Percentiles rank a stretch among this genome's conserved stretches.
These are phyloP conservation scores for Omphalotus olearius DNA, from an alignment of 1,284 basidiomycete genomes.

Conservation along the genomic window DNA sequence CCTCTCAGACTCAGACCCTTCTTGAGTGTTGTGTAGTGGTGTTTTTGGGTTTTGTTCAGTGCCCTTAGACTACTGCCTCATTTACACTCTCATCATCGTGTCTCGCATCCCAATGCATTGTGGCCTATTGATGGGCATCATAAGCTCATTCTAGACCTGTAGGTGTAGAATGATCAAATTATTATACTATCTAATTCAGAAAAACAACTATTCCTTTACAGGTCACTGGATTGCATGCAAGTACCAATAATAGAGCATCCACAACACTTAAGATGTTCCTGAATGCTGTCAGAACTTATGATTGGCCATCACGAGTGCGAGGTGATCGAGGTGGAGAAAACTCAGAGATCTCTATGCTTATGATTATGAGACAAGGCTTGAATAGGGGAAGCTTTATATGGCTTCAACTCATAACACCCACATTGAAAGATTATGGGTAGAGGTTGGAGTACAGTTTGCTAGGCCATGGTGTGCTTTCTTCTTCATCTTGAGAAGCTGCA, in stretches of 20 bases:
- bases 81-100: too few relatives aligned
- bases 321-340: slow-evolving; percentile 39
- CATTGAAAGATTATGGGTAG: slow-evolving; percentile 42
- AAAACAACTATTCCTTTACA: too few relatives aligned
- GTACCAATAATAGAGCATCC: slow-evolving; percentile 32
- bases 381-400: slow-evolving; percentile 29
- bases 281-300: slow-evolving; percentile 24
- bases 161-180: too few relatives aligned
- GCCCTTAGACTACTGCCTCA: too few relatives aligned
- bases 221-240: slow-evolving; percentile 30
- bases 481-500: slow-evolving; percentile 30
- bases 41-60: too few relatives aligned
- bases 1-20: too few relatives aligned
- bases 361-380: slow-evolving; percentile 24
- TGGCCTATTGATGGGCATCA: too few relatives aligned
- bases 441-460: slow-evolving; percentile 33
- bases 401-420: slow-evolving; percentile 33
- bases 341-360: slow-evolving; percentile 22
- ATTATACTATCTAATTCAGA: slow-evolving; percentile 2
- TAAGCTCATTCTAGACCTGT: too few relatives aligned
- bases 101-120: too few relatives aligned
- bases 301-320: slow-evolving; percentile 29
- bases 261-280: slow-evolving; percentile 36
- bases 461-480: slow-evolving; percentile 39
- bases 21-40: too few relatives aligned